phyloP scores from a whole-genome alignment of 164 flowering plant genomes.

The Tetrastigma voinierianum region DNA sequence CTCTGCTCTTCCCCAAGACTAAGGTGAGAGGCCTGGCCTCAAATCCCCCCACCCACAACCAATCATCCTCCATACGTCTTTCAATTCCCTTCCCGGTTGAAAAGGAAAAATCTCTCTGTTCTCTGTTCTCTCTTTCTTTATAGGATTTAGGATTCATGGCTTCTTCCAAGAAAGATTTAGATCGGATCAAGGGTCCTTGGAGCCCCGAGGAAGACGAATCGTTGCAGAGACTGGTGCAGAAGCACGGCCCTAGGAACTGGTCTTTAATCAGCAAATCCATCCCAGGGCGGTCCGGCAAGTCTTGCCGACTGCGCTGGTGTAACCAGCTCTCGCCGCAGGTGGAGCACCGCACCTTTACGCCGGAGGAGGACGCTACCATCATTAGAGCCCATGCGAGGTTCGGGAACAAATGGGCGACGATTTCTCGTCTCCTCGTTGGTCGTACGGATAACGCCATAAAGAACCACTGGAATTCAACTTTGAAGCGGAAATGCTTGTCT shows the following conservation, averaged over 20 bases:
- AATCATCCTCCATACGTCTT: background rate
- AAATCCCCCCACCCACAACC: no score
- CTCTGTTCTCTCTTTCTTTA: background rate
- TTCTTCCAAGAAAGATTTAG: constrained; percentile 43
- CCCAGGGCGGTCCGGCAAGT: constrained; percentile 90
- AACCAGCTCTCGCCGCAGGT: constrained; percentile 91
- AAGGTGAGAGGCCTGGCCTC: constrained; percentile 37
- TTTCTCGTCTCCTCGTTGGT: constrained; percentile 71
- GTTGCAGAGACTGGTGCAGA: constrained; percentile 55
- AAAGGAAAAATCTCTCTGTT: background rate
- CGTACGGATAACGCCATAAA: constrained; percentile 91
- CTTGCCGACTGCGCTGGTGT: constrained; percentile 91
- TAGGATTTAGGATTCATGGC: constrained; percentile 18
- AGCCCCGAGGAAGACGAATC: constrained; percentile 84
- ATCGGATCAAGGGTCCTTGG: constrained; percentile 96
- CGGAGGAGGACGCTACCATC: constrained; percentile 80
- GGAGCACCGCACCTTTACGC: constrained; percentile 66
- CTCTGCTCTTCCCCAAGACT: constrained; percentile 9
- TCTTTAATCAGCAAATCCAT: constrained; percentile 77
- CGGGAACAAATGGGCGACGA: constrained; percentile 95
- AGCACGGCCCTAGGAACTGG: constrained; percentile 89
- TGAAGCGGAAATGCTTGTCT: constrained; percentile 67
- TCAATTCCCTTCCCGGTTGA: no score
- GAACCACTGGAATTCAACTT: constrained; percentile 90
- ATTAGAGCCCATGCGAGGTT: constrained; percentile 67